Evolutionary conservation across 2,329 filamentous ascomycete species (phyloP).

Genomic region (Botrytis cinerea): DNA sequence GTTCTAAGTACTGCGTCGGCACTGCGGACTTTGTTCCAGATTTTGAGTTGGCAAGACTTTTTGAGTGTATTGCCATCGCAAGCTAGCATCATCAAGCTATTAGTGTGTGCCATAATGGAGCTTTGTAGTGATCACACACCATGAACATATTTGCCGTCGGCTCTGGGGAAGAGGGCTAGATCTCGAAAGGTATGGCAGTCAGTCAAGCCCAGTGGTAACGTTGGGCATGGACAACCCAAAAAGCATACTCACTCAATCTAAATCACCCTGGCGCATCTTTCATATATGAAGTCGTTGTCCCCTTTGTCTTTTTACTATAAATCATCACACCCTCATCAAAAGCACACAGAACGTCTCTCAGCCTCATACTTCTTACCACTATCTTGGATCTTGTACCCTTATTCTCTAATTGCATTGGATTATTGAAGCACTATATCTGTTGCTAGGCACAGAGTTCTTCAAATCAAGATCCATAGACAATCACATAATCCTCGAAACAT

Average conservation of each 20-base stretch:
- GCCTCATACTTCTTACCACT: not conserved
- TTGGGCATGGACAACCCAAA: not conserved
- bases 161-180: conserved; percentile 6
- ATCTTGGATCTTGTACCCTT: not conserved
- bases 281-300: conserved; percentile 12
- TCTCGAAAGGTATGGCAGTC: not conserved
- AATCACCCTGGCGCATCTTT: not conserved
- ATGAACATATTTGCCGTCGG: not conserved
- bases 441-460: not conserved
- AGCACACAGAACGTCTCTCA: conserved; percentile 4
- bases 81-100: conserved; percentile 3
- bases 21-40: conserved; percentile 20
- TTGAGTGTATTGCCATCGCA: not conserved
- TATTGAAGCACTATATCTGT: not conserved
- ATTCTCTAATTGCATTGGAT: not conserved
- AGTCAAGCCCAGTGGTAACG: not conserved
- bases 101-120: conserved; percentile 14
- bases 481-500: not conserved
- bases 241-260: not conserved
- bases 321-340: not conserved
- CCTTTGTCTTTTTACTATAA: not conserved
- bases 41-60: conserved; percentile 13
- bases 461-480: not conserved
- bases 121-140: conserved; percentile 15
- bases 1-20: conserved; percentile 2